Evolutionary conservation across 2,329 filamentous ascomycete species (phyloP).

Genomic region (Pseudogymnoascus pannorum): DNA sequence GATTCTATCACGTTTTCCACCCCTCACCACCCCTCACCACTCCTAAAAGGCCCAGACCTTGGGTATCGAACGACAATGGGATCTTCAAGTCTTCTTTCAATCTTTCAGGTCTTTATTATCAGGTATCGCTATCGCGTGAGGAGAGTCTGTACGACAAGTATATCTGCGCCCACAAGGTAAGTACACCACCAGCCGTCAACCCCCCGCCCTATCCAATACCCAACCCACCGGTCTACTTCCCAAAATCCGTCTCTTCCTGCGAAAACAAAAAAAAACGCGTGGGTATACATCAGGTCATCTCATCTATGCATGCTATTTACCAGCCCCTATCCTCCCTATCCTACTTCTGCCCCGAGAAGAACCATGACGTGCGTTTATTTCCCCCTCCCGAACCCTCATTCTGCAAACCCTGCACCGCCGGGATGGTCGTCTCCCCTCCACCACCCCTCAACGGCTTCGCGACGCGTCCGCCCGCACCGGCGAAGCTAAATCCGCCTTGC

Average conservation of each 20-base stretch:
- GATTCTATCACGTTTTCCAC: neutral
- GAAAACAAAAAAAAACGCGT: constrained; percentile 2
- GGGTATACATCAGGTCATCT: constrained; percentile 7
- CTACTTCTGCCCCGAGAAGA: constrained; percentile 31
- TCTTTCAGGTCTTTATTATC: neutral
- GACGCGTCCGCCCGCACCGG: constrained; percentile 56
- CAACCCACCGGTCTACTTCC: neutral
- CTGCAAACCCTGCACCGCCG: constrained; percentile 39
- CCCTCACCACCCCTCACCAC: neutral
- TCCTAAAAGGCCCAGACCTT: neutral
- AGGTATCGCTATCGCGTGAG: constrained; percentile 5
- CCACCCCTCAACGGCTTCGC: constrained; percentile 63
- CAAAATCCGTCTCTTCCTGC: neutral
- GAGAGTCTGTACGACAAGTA: constrained; percentile 5
- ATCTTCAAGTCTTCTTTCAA: neutral
- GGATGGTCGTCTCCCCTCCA: constrained; percentile 39
- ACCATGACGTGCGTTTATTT: constrained; percentile 29
- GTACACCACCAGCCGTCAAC: neutral
- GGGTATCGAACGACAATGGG: neutral
- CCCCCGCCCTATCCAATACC: neutral
- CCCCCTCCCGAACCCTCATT: constrained; percentile 40
- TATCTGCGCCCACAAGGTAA: constrained; percentile 2
- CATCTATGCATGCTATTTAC: constrained; percentile 8
- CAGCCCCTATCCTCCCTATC: neutral
- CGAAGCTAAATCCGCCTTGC: constrained; percentile 64